phyloP scores from a whole-genome alignment of 805 yeast genomes.

The Schwanniomyces vanrijiae region DNA sequence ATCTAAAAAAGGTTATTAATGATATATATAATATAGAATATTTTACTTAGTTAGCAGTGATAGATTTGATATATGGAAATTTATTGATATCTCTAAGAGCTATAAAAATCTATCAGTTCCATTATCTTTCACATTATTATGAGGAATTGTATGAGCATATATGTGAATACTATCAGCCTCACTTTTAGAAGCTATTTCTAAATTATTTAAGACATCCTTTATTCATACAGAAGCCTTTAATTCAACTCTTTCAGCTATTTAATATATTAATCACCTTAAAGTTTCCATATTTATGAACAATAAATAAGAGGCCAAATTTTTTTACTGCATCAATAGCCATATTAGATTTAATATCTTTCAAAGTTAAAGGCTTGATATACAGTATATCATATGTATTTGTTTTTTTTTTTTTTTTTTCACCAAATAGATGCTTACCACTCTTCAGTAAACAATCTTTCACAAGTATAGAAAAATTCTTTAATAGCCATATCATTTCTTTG shows the following conservation, averaged over 20 bases:
- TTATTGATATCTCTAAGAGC: conserved; percentile 45
- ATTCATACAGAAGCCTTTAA: conserved; percentile 46
- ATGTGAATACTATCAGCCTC: conserved; percentile 44
- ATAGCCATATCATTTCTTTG: conserved; percentile 31
- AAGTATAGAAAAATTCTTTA: conserved; percentile 16
- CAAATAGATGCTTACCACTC: conserved; percentile 36
- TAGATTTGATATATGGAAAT: conserved; percentile 35
- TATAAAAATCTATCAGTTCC: conserved; percentile 39
- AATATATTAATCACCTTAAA: conserved; percentile 17
- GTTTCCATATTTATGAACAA: conserved; percentile 24
- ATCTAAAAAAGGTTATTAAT: conserved; percentile 56
- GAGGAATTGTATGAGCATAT: conserved; percentile 37
- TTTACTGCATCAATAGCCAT: conserved; percentile 33
- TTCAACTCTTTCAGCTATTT: conserved; percentile 33
- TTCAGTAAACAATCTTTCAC: conserved; percentile 36
- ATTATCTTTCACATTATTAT: conserved; percentile 45
- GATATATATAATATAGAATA: background rate
- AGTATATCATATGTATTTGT: no score
- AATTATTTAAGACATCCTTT: conserved; percentile 30
- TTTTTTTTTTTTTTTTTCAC: conserved; percentile 9
- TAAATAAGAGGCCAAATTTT: conserved; percentile 45
- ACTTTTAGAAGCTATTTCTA: conserved; percentile 30
- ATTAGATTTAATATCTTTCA: conserved; percentile 27
- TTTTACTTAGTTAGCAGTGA: conserved; percentile 19
- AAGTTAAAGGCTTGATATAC: conserved; percentile 26